phyloP scores from a whole-genome alignment of 768 basidiomycete genomes.

The Gelatoporia subvermispora region DNA sequence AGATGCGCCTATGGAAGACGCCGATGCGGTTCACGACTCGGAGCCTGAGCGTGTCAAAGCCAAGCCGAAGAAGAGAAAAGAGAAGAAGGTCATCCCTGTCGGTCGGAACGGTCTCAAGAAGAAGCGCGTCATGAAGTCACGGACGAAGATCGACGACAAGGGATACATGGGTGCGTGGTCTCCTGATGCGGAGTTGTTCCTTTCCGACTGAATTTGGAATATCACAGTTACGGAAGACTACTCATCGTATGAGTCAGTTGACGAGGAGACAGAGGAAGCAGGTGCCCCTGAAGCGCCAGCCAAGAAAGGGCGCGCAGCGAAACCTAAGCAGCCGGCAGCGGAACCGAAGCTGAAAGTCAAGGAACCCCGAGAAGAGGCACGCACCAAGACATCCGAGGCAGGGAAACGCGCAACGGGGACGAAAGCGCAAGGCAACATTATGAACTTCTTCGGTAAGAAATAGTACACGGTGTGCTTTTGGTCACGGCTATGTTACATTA shows the following conservation, averaged over 20 bases:
- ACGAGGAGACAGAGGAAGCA: conserved; percentile 47
- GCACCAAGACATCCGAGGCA: conserved; percentile 7
- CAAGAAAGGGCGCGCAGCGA: conserved; percentile 14
- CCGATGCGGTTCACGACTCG: conserved; percentile 21
- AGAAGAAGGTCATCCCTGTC: conserved; percentile 64
- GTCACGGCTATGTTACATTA: too few species aligned
- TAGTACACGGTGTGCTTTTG: too few species aligned
- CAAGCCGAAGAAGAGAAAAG: conserved; percentile 34
- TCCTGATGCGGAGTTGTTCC: too few species aligned
- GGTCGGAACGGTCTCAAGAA: conserved; percentile 78
- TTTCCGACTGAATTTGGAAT: conserved; percentile 1
- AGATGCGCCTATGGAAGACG: conserved; percentile 24
- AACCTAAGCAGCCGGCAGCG: conserved; percentile 23
- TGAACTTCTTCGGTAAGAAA: too few species aligned
- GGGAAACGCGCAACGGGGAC: too few species aligned
- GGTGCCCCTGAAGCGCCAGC: conserved; percentile 6
- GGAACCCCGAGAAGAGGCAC: conserved; percentile 3
- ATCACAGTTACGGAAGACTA: conserved; percentile 68
- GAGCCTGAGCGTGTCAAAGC: conserved; percentile 18
- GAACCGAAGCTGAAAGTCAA: conserved; percentile 8
- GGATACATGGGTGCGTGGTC: conserved; percentile 64
- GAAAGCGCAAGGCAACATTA: too few species aligned
- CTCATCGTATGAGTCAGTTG: conserved; percentile 76
- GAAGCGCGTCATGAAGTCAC: conserved; percentile 55
- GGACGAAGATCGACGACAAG: conserved; percentile 51